These are phyloP conservation scores for Aegilops sharonensis DNA, from an alignment of 176 grass and related monocot genomes.

Conservation along the genomic window DNA sequence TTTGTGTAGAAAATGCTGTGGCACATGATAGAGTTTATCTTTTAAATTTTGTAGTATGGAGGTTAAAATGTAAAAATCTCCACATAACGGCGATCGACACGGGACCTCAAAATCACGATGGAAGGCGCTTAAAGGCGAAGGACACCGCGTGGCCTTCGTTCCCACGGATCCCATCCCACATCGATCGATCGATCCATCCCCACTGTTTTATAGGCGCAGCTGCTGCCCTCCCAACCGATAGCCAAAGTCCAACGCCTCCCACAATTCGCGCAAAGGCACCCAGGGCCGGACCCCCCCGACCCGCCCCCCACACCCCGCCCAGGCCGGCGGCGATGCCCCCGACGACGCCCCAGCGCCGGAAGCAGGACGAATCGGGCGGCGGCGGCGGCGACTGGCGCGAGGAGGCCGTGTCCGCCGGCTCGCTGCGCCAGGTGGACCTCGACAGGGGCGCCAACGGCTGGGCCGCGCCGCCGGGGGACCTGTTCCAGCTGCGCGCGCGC, in stretches of 20 bases:
- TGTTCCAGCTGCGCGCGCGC: conserved; percentile 68
- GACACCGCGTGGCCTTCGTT: not conserved
- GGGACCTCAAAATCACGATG: not conserved
- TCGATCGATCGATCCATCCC: not conserved
- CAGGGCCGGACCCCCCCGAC: not conserved
- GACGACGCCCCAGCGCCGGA: conserved; percentile 18
- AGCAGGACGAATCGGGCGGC: conserved; percentile 14
- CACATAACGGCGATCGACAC: not conserved
- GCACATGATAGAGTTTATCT: not conserved
- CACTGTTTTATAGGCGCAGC: conserved; percentile 22
- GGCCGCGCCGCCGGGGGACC: conserved; percentile 85
- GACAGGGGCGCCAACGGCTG: conserved; percentile 76
- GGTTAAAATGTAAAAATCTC: too few species aligned
- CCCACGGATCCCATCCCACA: not conserved
- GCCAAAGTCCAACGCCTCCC: conserved; percentile 17
- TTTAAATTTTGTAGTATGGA: too few species aligned
- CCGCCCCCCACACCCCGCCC: not conserved
- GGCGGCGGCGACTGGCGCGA: conserved; percentile 38
- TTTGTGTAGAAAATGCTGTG: not conserved
- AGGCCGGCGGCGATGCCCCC: conserved; percentile 28
- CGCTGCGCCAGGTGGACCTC: conserved; percentile 72
- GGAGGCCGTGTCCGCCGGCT: conserved; percentile 55
- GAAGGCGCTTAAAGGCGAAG: not conserved
- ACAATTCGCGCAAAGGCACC: not conserved
- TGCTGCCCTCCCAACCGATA: conserved; percentile 5